These are phyloP conservation scores for Xerocomellus chrysenteron DNA, from an alignment of 768 basidiomycete species.

Conservation along the genomic window DNA sequence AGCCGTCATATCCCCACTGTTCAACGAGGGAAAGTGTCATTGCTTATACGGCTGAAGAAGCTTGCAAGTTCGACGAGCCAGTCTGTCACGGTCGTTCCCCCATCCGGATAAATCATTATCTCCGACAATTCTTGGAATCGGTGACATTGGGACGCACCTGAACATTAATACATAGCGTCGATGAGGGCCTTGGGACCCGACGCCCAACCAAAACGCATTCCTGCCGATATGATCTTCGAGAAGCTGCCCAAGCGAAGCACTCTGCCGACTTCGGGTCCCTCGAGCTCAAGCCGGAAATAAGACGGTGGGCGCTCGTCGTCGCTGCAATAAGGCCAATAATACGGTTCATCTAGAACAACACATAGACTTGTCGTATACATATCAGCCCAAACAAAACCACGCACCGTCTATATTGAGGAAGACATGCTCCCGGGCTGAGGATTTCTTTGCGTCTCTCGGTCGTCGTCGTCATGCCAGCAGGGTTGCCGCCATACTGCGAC, in stretches of 20 bases:
- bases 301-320: slow-evolving; percentile 56
- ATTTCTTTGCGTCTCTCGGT: slow-evolving; percentile 61
- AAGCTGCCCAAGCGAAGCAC: slow-evolving; percentile 83
- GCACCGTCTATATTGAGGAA: slow-evolving; percentile 77
- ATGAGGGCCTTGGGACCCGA: slow-evolving; percentile 65
- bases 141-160: slow-evolving; percentile 43
- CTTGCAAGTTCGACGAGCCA: slow-evolving; percentile 60
- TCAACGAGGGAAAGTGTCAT: slow-evolving; percentile 52
- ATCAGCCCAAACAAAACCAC: not conserved
- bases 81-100: slow-evolving; percentile 39
- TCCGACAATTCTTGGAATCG: not conserved
- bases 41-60: slow-evolving; percentile 55
- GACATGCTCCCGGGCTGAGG: slow-evolving; percentile 61
- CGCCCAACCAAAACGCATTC: slow-evolving; percentile 73
- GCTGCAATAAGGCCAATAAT: slow-evolving; percentile 68
- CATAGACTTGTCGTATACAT: not conserved
- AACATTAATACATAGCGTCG: slow-evolving; percentile 54
- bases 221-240: slow-evolving; percentile 72
- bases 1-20: slow-evolving; percentile 72
- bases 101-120: not conserved
- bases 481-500: slow-evolving; percentile 70
- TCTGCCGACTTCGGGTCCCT: slow-evolving; percentile 62
- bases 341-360: slow-evolving; percentile 56
- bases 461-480: slow-evolving; percentile 72
- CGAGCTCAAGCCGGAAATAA: slow-evolving; percentile 73